A percentile compares a stretch with the other conserved stretches of the same genome.
These are phyloP conservation scores for Pachyrhizus erosus DNA, from an alignment of 306 rosid genomes.

Conservation along the genomic window DNA sequence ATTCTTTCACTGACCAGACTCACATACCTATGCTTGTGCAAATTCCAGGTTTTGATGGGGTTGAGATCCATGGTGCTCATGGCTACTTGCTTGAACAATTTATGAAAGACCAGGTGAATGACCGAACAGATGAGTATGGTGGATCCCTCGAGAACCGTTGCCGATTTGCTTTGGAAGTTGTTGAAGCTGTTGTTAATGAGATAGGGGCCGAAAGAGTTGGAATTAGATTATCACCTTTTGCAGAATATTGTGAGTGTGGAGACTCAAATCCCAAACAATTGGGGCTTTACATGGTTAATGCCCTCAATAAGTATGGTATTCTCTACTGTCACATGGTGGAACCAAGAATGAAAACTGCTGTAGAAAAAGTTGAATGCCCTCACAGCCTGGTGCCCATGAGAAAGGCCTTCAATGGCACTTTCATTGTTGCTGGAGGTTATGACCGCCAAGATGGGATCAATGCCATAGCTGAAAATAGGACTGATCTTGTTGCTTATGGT, in stretches of 20 bases:
- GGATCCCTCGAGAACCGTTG: slow-evolving; percentile 74
- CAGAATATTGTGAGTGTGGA: slow-evolving; percentile 45
- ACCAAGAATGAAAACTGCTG: slow-evolving; percentile 54
- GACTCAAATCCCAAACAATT: slow-evolving; percentile 65
- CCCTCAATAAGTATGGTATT: slow-evolving; percentile 58
- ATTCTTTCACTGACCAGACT: no score
- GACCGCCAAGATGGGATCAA: slow-evolving; percentile 56
- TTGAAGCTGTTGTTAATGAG: slow-evolving; percentile 61
- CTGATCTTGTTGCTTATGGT: slow-evolving; percentile 58
- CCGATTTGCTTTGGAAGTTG: slow-evolving; percentile 61
- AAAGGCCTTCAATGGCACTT: slow-evolving; percentile 67
- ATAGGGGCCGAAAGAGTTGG: slow-evolving; percentile 72
- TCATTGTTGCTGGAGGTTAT: slow-evolving; percentile 66
- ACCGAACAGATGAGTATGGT: slow-evolving; percentile 73
- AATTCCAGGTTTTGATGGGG: slow-evolving; percentile 73
- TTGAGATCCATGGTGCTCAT: slow-evolving; percentile 75
- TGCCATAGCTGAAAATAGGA: slow-evolving; percentile 51
- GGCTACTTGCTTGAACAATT: slow-evolving; percentile 78
- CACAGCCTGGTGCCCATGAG: slow-evolving; percentile 60
- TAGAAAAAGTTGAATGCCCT: slow-evolving; percentile 35
- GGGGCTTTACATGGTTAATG: slow-evolving; percentile 55
- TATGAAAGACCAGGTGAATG: slow-evolving; percentile 66
- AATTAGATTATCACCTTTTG: slow-evolving; percentile 70
- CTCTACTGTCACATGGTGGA: slow-evolving; percentile 74
- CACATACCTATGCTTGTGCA: neutral